Percentiles rank a stretch among this genome's conserved stretches.
These are phyloP conservation scores for Serendipita indica DNA, from an alignment of 768 basidiomycete genomes.

Conservation along the genomic window DNA sequence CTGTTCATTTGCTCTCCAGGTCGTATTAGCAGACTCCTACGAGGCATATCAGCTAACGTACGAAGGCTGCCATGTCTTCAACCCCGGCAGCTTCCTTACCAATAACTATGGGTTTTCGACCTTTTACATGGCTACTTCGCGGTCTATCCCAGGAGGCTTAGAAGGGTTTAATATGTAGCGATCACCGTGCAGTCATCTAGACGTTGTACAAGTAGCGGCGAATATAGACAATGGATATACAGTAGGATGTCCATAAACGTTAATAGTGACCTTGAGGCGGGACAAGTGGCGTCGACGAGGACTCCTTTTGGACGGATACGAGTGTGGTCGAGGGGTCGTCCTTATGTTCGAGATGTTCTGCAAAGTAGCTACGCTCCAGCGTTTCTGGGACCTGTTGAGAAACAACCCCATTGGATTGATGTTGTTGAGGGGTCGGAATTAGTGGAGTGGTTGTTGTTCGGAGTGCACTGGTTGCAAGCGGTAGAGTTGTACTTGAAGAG, in stretches of 20 bases:
- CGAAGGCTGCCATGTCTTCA: slow-evolving; percentile 97
- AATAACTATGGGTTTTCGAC: slow-evolving; percentile 76
- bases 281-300: background rate
- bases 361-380: too few species aligned
- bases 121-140: slow-evolving; percentile 33
- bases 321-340: too few species aligned
- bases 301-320: too few species aligned
- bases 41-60: slow-evolving; percentile 94
- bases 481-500: background rate
- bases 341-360: too few species aligned
- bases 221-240: too few species aligned
- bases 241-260: background rate
- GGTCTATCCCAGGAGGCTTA: background rate
- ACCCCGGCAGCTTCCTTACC: slow-evolving; percentile 84
- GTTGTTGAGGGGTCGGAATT: background rate
- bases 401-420: too few species aligned
- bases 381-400: too few species aligned
- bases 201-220: too few species aligned
- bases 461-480: background rate
- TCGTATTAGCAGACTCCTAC: slow-evolving; percentile 91
- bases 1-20: slow-evolving; percentile 31
- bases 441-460: background rate
- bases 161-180: background rate
- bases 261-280: background rate
- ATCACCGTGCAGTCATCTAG: too few species aligned